Percentiles rank a stretch among this genome's conserved stretches.
These are phyloP conservation scores for Wickerhamomyces silvicola DNA, from an alignment of 805 yeast genomes.

Conservation along the genomic window DNA sequence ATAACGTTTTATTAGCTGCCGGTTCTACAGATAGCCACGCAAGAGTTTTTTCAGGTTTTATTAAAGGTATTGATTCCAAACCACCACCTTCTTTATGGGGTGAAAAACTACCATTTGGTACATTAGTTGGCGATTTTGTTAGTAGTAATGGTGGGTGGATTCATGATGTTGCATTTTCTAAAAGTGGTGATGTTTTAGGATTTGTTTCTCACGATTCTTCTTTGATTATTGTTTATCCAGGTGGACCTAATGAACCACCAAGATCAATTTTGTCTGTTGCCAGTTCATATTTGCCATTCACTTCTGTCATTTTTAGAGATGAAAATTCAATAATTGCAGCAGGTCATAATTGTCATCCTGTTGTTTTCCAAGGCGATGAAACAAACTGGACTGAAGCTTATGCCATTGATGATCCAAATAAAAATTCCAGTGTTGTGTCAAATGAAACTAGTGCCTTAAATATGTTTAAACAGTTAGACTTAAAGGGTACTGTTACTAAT, in stretches of 20 bases:
- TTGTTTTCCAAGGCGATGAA: slow-evolving; percentile 69
- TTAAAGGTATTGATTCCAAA: slow-evolving; percentile 82
- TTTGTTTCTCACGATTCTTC: slow-evolving; percentile 84
- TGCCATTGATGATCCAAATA: slow-evolving; percentile 42
- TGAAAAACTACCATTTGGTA: slow-evolving; percentile 88
- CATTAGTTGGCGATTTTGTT: slow-evolving; percentile 75
- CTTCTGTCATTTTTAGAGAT: slow-evolving; percentile 61
- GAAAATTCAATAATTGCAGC: slow-evolving; percentile 72
- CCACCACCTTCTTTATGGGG: slow-evolving; percentile 90
- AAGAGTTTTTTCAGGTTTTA: slow-evolving; percentile 80
- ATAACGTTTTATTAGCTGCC: slow-evolving; percentile 77
- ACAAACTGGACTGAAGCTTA: slow-evolving; percentile 55
- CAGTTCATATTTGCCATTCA: slow-evolving; percentile 75
- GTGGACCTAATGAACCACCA: slow-evolving; percentile 61
- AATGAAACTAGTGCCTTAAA: slow-evolving; percentile 73
- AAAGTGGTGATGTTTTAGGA: slow-evolving; percentile 70
- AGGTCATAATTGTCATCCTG: slow-evolving; percentile 89
- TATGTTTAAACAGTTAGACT: slow-evolving; percentile 92
- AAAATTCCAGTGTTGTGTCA: slow-evolving; percentile 41
- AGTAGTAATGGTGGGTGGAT: slow-evolving; percentile 80
- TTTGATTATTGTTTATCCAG: slow-evolving; percentile 73
- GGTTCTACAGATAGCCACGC: slow-evolving; percentile 95
- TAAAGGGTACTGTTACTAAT: slow-evolving; percentile 70
- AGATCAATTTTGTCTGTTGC: slow-evolving; percentile 49
- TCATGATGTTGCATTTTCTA: slow-evolving; percentile 83